Evolutionary conservation across 768 basidiomycete species (phyloP).

Genomic region (Mrakia gelida): DNA sequence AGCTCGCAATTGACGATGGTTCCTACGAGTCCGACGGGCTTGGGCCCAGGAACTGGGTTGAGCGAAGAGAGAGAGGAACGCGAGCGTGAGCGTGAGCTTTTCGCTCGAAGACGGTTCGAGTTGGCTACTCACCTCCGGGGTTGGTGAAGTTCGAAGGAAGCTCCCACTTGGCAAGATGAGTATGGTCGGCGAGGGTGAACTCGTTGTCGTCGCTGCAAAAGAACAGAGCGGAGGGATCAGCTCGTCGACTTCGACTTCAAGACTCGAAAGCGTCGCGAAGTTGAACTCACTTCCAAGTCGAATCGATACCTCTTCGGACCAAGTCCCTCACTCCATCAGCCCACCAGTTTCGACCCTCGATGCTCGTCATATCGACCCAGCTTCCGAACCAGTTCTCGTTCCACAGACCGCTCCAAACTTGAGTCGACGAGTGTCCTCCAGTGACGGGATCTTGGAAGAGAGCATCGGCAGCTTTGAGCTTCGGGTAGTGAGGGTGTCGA

Average conservation of each 20-base stretch:
- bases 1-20: slow-evolving; percentile 33
- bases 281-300: slow-evolving; percentile 30
- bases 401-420: slow-evolving; percentile 39
- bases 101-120: too few relatives aligned
- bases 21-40: slow-evolving; percentile 28
- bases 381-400: slow-evolving; percentile 39
- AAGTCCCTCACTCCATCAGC: slow-evolving; percentile 39
- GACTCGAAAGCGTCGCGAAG: not conserved
- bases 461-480: slow-evolving; percentile 36
- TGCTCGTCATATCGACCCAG: slow-evolving; percentile 43
- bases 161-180: slow-evolving; percentile 15
- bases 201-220: slow-evolving; percentile 43
- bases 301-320: slow-evolving; percentile 41
- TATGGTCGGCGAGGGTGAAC: slow-evolving; percentile 33
- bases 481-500: slow-evolving; percentile 40
- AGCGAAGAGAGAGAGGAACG: too few relatives aligned
- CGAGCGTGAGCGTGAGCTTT: too few relatives aligned
- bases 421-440: slow-evolving; percentile 33
- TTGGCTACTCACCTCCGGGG: not conserved
- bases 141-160: not conserved
- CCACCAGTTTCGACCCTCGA: slow-evolving; percentile 43
- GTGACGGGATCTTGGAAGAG: slow-evolving; percentile 40
- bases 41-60: not conserved
- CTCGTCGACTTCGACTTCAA: not conserved
- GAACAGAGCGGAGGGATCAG: not conserved